Conservation (phyloP, 176 grass and related monocot genomes). For the Chloris gayana region DNA sequence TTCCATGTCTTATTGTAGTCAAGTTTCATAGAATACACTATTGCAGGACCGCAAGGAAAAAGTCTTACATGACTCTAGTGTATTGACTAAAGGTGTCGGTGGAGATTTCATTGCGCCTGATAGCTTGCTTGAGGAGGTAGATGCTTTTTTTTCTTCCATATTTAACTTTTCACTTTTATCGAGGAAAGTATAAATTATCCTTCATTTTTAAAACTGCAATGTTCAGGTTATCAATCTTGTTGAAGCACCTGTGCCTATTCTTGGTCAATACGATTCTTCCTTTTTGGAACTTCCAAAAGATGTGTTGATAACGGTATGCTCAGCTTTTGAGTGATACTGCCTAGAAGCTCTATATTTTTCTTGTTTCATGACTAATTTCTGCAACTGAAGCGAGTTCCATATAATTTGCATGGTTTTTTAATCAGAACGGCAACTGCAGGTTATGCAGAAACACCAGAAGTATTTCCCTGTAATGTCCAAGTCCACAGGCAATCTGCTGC, state of each 20-base stretch:
- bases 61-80: conserved; percentile 61
- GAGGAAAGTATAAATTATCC: conserved; percentile 6
- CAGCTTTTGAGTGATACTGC: conserved; percentile 12
- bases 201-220: conserved; percentile 26
- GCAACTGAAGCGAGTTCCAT: background rate
- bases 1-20: background rate
- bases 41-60: conserved; percentile 72
- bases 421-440: conserved; percentile 51
- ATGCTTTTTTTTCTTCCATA: conserved; percentile 25
- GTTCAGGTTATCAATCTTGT: conserved; percentile 90
- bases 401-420: conserved; percentile 7
- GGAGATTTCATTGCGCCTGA: conserved; percentile 60
- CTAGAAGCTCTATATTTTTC: conserved; percentile 1
- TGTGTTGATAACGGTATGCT: conserved; percentile 88
- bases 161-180: conserved; percentile 27
- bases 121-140: conserved; percentile 85
- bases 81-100: conserved; percentile 62
- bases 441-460: conserved; percentile 98
- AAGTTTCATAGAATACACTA: conserved; percentile 30
- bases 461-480: conserved; percentile 77
- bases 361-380: conserved; percentile 17
- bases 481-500: conserved; percentile 70
- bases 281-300: conserved; percentile 97
- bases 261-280: conserved; percentile 79
- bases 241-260: conserved; percentile 79